Percentiles rank a stretch among this genome's conserved stretches.
phyloP scores from a whole-genome alignment of 345 rosid species.

The Bruguiera sexangula region DNA sequence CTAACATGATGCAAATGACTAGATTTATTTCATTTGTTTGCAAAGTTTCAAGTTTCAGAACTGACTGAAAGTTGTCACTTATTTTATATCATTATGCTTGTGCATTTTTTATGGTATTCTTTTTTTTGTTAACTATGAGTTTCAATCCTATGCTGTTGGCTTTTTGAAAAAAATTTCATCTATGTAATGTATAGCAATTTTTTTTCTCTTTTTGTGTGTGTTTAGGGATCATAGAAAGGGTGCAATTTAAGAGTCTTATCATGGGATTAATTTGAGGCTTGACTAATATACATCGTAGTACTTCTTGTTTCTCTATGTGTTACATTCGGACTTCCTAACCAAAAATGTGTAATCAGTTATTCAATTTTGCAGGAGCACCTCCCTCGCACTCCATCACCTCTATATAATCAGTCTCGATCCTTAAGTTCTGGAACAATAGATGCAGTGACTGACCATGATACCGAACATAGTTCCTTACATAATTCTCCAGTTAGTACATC shows the following conservation, averaged over 20 bases:
- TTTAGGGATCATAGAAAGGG: no score
- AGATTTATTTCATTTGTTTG: not conserved
- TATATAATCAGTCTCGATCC: slow-evolving; percentile 40
- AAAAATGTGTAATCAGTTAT: slow-evolving; percentile 8
- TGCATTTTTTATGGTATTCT: not conserved
- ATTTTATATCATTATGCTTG: not conserved
- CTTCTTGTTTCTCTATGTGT: not conserved
- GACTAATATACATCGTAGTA: not conserved
- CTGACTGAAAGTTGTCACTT: slow-evolving; percentile 6
- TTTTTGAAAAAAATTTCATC: not conserved
- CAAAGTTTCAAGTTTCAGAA: not conserved
- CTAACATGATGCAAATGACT: not conserved
- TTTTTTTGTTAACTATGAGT: not conserved
- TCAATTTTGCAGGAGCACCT: slow-evolving; percentile 38
- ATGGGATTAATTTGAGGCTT: no score
- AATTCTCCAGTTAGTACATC: slow-evolving; percentile 23
- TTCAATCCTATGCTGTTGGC: not conserved
- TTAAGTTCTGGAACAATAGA: slow-evolving; percentile 36
- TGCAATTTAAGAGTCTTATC: no score
- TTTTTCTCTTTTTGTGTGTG: no score
- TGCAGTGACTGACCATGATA: slow-evolving; percentile 26
- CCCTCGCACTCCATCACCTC: slow-evolving; percentile 34
- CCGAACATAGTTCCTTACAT: slow-evolving; percentile 23
- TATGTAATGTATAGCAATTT: no score
- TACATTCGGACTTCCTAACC: slow-evolving; percentile 1